Evolutionary conservation across 2,329 filamentous ascomycete species (phyloP).

Genomic region (Gyromitra esculenta): DNA sequence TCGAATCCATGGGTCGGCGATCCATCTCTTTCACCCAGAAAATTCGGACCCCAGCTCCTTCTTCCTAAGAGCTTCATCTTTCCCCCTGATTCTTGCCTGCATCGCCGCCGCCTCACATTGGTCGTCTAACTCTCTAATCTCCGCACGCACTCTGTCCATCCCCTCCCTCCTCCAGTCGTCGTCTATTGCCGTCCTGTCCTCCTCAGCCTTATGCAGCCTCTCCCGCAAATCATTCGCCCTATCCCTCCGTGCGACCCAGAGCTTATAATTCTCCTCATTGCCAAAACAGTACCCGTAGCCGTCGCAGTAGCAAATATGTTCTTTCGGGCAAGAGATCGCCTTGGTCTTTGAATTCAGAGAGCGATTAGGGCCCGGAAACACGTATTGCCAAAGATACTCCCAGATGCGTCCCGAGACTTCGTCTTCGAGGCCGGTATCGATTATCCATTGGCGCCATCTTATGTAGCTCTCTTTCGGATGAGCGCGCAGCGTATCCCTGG

Average conservation of each 20-base stretch:
- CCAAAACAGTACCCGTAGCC: slow-evolving; percentile 72
- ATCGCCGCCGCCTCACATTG: slow-evolving; percentile 26
- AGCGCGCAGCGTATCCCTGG: slow-evolving; percentile 65
- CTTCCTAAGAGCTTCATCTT: slow-evolving; percentile 33
- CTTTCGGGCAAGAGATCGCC: slow-evolving; percentile 61
- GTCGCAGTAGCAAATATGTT: slow-evolving; percentile 71
- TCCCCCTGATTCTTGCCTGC: slow-evolving; percentile 44
- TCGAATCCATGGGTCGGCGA: background rate
- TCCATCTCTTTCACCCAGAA: slow-evolving; percentile 28
- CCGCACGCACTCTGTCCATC: slow-evolving; percentile 23
- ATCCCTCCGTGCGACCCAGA: slow-evolving; percentile 64
- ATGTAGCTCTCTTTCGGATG: slow-evolving; percentile 67
- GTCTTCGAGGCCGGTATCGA: slow-evolving; percentile 68
- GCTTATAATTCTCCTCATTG: slow-evolving; percentile 63
- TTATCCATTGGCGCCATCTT: slow-evolving; percentile 69
- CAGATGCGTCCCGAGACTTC: slow-evolving; percentile 69
- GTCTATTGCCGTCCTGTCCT: slow-evolving; percentile 27
- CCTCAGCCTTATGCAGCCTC: slow-evolving; percentile 59
- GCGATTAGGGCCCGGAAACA: slow-evolving; percentile 59
- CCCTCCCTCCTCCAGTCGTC: slow-evolving; percentile 45
- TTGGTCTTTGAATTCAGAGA: slow-evolving; percentile 52
- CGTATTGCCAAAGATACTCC: slow-evolving; percentile 74
- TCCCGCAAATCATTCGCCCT: slow-evolving; percentile 61
- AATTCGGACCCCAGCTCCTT: slow-evolving; percentile 45
- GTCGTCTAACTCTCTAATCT: slow-evolving; percentile 42